phyloP scores from a whole-genome alignment of 2,329 filamentous ascomycete species.

The Talaromyces sp. region DNA sequence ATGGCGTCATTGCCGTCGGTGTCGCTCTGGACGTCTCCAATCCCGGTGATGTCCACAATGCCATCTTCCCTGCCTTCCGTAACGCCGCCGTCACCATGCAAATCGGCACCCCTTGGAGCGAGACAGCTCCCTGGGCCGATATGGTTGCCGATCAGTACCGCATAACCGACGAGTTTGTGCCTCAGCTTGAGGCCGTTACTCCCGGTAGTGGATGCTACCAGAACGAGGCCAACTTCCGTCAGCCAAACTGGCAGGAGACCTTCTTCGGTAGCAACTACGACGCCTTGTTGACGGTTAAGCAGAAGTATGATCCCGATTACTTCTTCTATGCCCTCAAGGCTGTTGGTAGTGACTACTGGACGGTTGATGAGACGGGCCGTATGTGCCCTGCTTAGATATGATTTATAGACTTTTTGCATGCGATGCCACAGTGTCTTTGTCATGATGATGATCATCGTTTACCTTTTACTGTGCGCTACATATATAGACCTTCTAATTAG shows the following conservation, averaged over 20 bases:
- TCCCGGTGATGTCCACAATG: slow-evolving; percentile 34
- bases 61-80: slow-evolving; percentile 42
- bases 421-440: not conserved
- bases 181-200: slow-evolving; percentile 12
- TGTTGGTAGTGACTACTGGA: slow-evolving; percentile 11
- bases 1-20: slow-evolving; percentile 36
- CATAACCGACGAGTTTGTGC: slow-evolving; percentile 2
- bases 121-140: slow-evolving; percentile 34
- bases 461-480: not conserved
- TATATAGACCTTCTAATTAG: not conserved
- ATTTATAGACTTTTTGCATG: slow-evolving; percentile 1
- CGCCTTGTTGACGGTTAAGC: slow-evolving; percentile 26
- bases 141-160: slow-evolving; percentile 4
- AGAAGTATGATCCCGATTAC: slow-evolving; percentile 26
- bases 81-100: slow-evolving; percentile 34
- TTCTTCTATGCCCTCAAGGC: slow-evolving; percentile 13
- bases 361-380: not conserved
- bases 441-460: not conserved
- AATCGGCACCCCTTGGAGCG: slow-evolving; percentile 37
- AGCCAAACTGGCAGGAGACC: slow-evolving; percentile 23
- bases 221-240: slow-evolving; percentile 21
- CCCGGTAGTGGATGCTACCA: slow-evolving; percentile 20
- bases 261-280: slow-evolving; percentile 27
- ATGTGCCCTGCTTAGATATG: not conserved
- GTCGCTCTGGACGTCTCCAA: slow-evolving; percentile 36